A percentile compares a stretch with the other conserved stretches of the same genome.
phyloP scores from a whole-genome alignment of 2,329 filamentous ascomycete genomes.

The Aspergillus phoenicis region DNA sequence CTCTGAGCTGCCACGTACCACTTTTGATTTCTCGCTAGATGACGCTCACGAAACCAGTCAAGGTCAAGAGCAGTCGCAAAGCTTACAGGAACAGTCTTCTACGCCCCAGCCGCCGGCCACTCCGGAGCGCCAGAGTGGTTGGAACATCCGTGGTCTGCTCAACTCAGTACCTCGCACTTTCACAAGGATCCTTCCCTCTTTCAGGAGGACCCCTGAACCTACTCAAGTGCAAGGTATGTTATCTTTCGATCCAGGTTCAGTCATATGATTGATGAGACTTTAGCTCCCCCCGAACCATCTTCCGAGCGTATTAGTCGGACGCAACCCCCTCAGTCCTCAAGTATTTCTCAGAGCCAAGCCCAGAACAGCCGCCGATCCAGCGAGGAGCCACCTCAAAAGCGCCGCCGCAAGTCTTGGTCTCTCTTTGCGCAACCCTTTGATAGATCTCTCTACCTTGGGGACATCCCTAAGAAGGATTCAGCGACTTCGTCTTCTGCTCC shows the following conservation, averaged over 20 bases:
- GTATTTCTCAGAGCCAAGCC: conserved; percentile 10
- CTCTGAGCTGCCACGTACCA: conserved; percentile 14
- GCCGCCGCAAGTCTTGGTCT: conserved; percentile 27
- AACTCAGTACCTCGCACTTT: conserved; percentile 35
- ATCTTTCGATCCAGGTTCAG: not conserved
- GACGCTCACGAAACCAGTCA: not conserved
- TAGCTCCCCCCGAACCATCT: conserved; percentile 18
- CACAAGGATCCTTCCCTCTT: conserved; percentile 27
- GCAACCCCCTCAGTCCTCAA: not conserved
- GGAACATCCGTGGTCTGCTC: conserved; percentile 34
- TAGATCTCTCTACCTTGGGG: conserved; percentile 25
- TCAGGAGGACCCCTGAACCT: conserved; percentile 21
- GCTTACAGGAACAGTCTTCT: conserved; percentile 7
- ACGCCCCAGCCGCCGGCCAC: conserved; percentile 18
- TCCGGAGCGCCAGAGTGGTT: conserved; percentile 30
- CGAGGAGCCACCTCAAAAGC: conserved; percentile 22
- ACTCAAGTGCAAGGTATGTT: conserved; percentile 21
- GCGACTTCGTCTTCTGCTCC: not conserved
- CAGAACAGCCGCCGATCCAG: conserved; percentile 19
- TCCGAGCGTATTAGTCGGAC: conserved; percentile 23
- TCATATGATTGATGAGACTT: conserved; percentile 11
- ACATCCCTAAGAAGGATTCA: conserved; percentile 12
- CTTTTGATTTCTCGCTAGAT: conserved; percentile 14
- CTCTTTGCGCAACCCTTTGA: conserved; percentile 32
- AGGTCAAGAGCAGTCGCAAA: conserved; percentile 1